Conservation (phyloP, 345 rosid species). For the Ceriops decandra region DNA sequence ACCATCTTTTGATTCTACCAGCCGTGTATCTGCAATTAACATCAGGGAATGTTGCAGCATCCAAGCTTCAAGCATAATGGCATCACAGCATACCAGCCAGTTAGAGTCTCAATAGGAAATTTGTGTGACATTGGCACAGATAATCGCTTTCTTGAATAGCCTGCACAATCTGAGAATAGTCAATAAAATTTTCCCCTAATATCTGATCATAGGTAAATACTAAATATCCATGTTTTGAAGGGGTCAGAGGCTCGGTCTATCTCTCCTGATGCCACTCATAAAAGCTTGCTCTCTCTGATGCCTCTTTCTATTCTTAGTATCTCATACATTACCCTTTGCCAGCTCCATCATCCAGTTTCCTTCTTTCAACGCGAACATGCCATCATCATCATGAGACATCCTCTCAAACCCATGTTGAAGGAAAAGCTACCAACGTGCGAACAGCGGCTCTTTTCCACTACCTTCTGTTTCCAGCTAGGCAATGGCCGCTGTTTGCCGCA, state of each 20-base stretch:
- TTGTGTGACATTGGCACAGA: too few species aligned
- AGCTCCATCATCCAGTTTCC: constrained; percentile 25
- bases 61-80: too few species aligned
- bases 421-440: constrained; percentile 26
- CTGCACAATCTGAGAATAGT: too few species aligned
- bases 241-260: constrained; percentile 3
- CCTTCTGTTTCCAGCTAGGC: constrained; percentile 26
- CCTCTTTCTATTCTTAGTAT: constrained; percentile 40
- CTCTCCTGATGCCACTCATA: background rate
- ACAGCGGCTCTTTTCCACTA: constrained; percentile 41
- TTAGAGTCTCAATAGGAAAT: too few species aligned
- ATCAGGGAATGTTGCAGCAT: too few species aligned
- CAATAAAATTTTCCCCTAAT: too few species aligned
- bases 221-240: background rate
- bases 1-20: too few species aligned
- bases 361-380: constrained; percentile 7
- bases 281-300: background rate
- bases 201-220: too few species aligned
- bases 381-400: constrained; percentile 23
- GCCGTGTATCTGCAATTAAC: too few species aligned
- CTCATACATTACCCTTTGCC: constrained; percentile 12
- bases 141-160: too few species aligned
- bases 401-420: constrained; percentile 20
- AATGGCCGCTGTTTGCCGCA: constrained; percentile 51
- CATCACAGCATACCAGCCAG: too few species aligned